A percentile compares a stretch with the other conserved stretches of the same genome.
Conservation (phyloP, 352 stramenopile species). For the Stramenopiles sp. region DNA sequence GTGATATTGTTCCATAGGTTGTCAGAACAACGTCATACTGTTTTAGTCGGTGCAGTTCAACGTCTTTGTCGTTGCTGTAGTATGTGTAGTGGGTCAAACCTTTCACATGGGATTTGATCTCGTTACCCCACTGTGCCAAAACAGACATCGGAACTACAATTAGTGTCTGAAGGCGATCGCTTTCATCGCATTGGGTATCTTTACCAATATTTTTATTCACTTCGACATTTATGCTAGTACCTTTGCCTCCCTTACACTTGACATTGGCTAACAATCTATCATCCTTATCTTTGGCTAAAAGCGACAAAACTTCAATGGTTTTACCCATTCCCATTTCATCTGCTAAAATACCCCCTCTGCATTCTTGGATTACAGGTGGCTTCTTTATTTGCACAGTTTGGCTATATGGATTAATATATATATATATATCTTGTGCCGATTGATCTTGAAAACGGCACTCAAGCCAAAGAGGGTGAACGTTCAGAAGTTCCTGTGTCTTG, state of each 20-base stretch:
- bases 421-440: too few relatives aligned
- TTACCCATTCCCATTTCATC: constrained; percentile 76
- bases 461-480: too few relatives aligned
- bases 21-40: constrained; percentile 48
- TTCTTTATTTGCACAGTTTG: too few relatives aligned
- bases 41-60: constrained; percentile 23
- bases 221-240: too few relatives aligned
- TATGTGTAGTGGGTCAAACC: constrained; percentile 33
- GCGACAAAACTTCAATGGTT: constrained; percentile 41
- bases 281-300: constrained; percentile 19
- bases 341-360: constrained; percentile 53
- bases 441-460: too few relatives aligned
- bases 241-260: too few relatives aligned
- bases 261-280: constrained; percentile 23
- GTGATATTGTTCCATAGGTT: constrained; percentile 50
- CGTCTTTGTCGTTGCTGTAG: constrained; percentile 49
- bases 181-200: too few relatives aligned
- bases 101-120: constrained; percentile 42
- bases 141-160: constrained; percentile 60
- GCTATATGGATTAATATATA: too few relatives aligned
- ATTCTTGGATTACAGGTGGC: too few relatives aligned
- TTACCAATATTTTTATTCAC: too few relatives aligned
- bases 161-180: too few relatives aligned
- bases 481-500: too few relatives aligned
- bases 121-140: constrained; percentile 60